Evolutionary conservation across 1,139 yeast genomes (phyloP).

Genomic region (Lodderomyces beijingensis): DNA sequence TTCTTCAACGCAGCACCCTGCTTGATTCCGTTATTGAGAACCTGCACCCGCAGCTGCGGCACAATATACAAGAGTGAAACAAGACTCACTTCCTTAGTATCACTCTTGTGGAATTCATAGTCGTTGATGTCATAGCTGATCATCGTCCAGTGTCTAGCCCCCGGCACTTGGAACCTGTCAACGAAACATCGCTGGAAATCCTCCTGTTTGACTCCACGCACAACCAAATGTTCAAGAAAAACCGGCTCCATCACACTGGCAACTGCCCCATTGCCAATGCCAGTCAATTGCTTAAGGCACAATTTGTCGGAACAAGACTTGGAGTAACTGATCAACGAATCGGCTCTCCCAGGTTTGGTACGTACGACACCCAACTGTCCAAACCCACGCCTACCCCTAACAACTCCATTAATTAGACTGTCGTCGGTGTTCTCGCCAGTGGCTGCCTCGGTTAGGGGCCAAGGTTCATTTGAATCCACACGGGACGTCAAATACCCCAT

Average conservation of each 20-base stretch:
- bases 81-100: slow-evolving; percentile 28
- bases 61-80: slow-evolving; percentile 32
- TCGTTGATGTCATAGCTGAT: slow-evolving; percentile 21
- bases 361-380: slow-evolving; percentile 60
- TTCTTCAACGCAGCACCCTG: slow-evolving; percentile 48
- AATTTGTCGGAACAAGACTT: slow-evolving; percentile 90
- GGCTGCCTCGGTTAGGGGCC: slow-evolving; percentile 17
- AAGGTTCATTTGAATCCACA: slow-evolving; percentile 17
- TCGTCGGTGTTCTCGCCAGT: too few species aligned
- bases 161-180: slow-evolving; percentile 18
- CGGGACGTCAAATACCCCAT: slow-evolving; percentile 30
- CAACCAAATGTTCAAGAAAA: slow-evolving; percentile 51
- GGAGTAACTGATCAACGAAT: slow-evolving; percentile 64
- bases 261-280: slow-evolving; percentile 53
- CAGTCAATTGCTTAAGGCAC: slow-evolving; percentile 57
- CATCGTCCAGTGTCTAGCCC: slow-evolving; percentile 16
- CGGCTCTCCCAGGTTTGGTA: slow-evolving; percentile 87
- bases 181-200: slow-evolving; percentile 55
- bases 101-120: slow-evolving; percentile 24
- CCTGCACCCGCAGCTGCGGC: slow-evolving; percentile 28
- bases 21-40: slow-evolving; percentile 50
- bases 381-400: slow-evolving; percentile 66
- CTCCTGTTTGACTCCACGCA: slow-evolving; percentile 24
- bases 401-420: background rate
- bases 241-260: slow-evolving; percentile 34